Conservation (phyloP, 2,329 filamentous ascomycete species). For the Epichloe brachyelytri region DNA sequence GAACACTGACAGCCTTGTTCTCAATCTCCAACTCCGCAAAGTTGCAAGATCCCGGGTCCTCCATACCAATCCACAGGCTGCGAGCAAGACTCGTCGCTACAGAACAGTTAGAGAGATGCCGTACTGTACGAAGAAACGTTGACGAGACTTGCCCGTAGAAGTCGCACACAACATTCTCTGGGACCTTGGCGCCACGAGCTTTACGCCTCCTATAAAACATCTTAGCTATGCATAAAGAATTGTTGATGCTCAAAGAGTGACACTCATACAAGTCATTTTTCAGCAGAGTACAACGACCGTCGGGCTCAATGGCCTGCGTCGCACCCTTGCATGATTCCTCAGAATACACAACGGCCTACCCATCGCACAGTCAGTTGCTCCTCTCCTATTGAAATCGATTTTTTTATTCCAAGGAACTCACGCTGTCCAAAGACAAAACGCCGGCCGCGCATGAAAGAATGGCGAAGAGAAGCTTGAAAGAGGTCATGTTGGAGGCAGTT, state of each 20-base stretch:
- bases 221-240: neutral
- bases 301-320: neutral
- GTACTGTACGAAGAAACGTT: neutral
- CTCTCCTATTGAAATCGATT: too few species aligned
- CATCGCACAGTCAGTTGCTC: neutral
- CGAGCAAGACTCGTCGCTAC: constrained; percentile 2
- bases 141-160: neutral
- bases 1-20: constrained; percentile 1
- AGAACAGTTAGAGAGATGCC: neutral
- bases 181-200: neutral
- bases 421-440: neutral
- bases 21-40: constrained; percentile 1
- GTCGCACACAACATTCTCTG: neutral
- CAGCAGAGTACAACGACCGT: constrained; percentile 1
- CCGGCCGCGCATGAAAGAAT: neutral
- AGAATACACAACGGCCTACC: constrained; percentile 1
- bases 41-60: neutral
- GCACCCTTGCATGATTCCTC: neutral
- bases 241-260: neutral
- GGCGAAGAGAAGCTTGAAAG: neutral
- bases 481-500: neutral
- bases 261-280: neutral
- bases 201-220: neutral
- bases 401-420: neutral
- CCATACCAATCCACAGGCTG: constrained; percentile 5